These are phyloP conservation scores for Lomentospora prolificans DNA, from an alignment of 2,329 filamentous ascomycete genomes.

Conservation along the genomic window DNA sequence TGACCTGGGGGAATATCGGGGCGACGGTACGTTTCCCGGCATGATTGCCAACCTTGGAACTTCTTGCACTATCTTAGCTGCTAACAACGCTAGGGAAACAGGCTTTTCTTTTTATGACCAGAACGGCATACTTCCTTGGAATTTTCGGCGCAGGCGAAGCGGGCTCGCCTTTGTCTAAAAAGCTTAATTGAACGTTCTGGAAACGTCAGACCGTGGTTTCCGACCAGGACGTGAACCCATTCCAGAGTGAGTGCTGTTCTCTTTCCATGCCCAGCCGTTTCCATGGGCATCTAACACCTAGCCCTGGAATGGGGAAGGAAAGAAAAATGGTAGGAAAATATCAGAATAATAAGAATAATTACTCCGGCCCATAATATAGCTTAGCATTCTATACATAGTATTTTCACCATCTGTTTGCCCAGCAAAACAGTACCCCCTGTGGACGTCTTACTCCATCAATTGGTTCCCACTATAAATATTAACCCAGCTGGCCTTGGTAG, in stretches of 20 bases:
- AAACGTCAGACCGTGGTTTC: background rate
- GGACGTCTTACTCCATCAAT: too few relatives aligned
- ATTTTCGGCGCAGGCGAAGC: constrained; percentile 41
- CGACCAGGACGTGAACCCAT: background rate
- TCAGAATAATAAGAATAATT: too few relatives aligned
- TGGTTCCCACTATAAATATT: too few relatives aligned
- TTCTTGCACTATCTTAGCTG: background rate
- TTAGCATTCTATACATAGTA: too few relatives aligned
- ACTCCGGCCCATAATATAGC: too few relatives aligned
- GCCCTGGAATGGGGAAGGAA: too few relatives aligned
- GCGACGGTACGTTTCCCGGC: constrained; percentile 42
- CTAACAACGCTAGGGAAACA: constrained; percentile 14
- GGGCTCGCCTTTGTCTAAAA: background rate
- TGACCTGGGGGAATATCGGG: constrained; percentile 66
- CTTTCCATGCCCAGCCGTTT: background rate
- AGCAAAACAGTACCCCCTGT: too few relatives aligned
- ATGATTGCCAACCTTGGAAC: background rate
- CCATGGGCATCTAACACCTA: too few relatives aligned
- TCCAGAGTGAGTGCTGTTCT: background rate
- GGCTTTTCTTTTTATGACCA: constrained; percentile 44
- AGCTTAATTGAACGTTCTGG: background rate
- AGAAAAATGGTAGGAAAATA: too few relatives aligned
- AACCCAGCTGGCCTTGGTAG: too few relatives aligned
- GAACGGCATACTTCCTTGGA: constrained; percentile 48
- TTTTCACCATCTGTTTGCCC: too few relatives aligned